Evolutionary conservation across 371 early-diverging fungal species (phyloP).

Genomic region (Capniomyces stellatus): DNA sequence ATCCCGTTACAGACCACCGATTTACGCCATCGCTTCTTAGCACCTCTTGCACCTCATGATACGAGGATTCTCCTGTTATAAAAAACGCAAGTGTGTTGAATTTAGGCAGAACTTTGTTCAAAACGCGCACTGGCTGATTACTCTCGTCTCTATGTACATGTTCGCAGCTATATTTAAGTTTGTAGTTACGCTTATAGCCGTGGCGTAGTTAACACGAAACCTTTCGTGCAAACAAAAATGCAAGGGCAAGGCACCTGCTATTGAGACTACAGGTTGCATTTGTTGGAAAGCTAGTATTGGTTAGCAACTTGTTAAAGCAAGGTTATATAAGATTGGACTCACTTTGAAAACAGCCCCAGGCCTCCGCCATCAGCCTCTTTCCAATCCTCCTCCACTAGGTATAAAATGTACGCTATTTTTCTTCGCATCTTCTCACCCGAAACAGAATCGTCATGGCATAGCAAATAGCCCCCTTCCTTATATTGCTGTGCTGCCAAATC

Average conservation of each 20-base stretch:
- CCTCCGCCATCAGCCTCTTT: conserved; percentile 34
- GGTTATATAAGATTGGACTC: neutral
- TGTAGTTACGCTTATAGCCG: too few relatives aligned
- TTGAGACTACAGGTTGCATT: too few relatives aligned
- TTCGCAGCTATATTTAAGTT: neutral
- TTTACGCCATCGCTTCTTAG: conserved; percentile 11
- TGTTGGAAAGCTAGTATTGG: too few relatives aligned
- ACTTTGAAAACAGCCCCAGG: conserved; percentile 32
- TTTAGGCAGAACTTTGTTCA: conserved; percentile 28
- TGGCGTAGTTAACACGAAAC: too few relatives aligned
- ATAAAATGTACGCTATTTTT: conserved; percentile 47
- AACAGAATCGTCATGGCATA: conserved; percentile 55
- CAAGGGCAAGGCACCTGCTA: too few relatives aligned
- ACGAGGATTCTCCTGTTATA: conserved; percentile 35
- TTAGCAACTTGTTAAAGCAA: neutral
- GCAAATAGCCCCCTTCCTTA: conserved; percentile 31
- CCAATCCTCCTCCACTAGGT: conserved; percentile 48
- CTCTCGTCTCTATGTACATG: conserved; percentile 3
- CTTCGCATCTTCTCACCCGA: conserved; percentile 35
- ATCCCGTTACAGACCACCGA: conserved; percentile 43
- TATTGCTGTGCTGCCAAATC: conserved; percentile 47
- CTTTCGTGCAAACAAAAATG: too few relatives aligned
- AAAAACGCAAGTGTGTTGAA: conserved; percentile 43
- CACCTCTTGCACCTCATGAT: conserved; percentile 44
- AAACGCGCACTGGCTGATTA: conserved; percentile 24